These are phyloP conservation scores for Parascedosporium putredinis DNA, from an alignment of 2,329 filamentous ascomycete species.

Conservation along the genomic window DNA sequence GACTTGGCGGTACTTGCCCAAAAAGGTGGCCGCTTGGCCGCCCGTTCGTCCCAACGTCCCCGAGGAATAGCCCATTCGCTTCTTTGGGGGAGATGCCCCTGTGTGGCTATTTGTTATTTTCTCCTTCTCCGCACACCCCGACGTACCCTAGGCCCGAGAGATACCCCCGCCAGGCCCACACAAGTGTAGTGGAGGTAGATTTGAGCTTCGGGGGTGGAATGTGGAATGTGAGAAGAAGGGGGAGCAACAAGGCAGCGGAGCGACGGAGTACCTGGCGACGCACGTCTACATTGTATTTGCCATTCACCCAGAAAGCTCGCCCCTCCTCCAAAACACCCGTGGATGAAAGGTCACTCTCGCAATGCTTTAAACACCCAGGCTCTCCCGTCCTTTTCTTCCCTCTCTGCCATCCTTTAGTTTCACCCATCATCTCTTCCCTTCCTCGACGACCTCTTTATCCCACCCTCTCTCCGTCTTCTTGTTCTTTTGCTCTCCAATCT, in stretches of 20 bases:
- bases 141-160: background rate
- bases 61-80: no score
- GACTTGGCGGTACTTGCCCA: background rate
- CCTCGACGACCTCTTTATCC: no score
- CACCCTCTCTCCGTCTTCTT: slow-evolving; percentile 9
- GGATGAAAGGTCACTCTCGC: background rate
- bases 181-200: no score
- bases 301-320: slow-evolving; percentile 4
- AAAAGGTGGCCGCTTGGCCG: no score
- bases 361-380: slow-evolving; percentile 3
- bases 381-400: slow-evolving; percentile 1
- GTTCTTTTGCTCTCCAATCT: background rate
- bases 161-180: background rate
- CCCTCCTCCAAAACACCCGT: background rate
- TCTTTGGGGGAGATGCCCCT: no score
- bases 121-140: background rate
- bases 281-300: background rate
- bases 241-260: background rate
- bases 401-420: slow-evolving; percentile 7
- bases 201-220: no score
- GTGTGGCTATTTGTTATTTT: background rate
- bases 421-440: no score
- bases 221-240: no score
- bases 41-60: no score
- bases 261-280: background rate